Percentiles rank a stretch among this genome's conserved stretches.
Evolutionary conservation across 176 grass and related monocot species (phyloP).

Genomic region (Ensete ventricosum): DNA sequence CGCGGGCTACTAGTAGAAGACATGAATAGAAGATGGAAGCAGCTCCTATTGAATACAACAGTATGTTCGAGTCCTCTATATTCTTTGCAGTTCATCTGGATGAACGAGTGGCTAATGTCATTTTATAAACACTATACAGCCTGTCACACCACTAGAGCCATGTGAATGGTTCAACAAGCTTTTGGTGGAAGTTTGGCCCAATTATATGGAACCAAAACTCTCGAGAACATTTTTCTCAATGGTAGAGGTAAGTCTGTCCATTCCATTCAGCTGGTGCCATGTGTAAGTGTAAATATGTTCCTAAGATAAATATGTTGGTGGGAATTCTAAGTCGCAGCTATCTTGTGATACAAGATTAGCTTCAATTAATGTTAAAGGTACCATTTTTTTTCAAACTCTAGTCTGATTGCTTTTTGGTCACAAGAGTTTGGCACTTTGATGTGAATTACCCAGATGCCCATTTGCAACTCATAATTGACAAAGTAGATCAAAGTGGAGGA

Average conservation of each 20-base stretch:
- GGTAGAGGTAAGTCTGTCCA: conserved; percentile 65
- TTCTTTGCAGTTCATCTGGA: conserved; percentile 9
- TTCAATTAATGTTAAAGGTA: background rate
- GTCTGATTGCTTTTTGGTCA: too few relatives aligned
- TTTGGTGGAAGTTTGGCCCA: conserved; percentile 81
- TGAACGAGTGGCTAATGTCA: conserved; percentile 3
- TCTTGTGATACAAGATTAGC: background rate
- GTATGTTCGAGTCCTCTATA: conserved; percentile 34
- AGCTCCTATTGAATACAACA: conserved; percentile 72
- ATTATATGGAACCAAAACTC: conserved; percentile 94
- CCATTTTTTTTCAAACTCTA: too few relatives aligned
- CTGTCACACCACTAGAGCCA: conserved; percentile 71
- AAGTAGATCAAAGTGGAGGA: too few relatives aligned
- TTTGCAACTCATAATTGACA: too few relatives aligned
- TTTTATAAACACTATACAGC: conserved; percentile 35
- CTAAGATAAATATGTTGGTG: background rate
- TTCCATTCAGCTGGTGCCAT: background rate
- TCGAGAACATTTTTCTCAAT: conserved; percentile 55
- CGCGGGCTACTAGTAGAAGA: conserved; percentile 52
- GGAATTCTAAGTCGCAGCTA: background rate
- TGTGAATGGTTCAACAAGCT: conserved; percentile 90
- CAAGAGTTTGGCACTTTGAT: too few relatives aligned
- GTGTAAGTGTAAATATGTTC: background rate
- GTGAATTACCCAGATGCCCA: too few relatives aligned
- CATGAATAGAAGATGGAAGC: conserved; percentile 94